Evolutionary conservation across 2,329 filamentous ascomycete genomes (phyloP).

Genomic region (Bipolaris bicolor): DNA sequence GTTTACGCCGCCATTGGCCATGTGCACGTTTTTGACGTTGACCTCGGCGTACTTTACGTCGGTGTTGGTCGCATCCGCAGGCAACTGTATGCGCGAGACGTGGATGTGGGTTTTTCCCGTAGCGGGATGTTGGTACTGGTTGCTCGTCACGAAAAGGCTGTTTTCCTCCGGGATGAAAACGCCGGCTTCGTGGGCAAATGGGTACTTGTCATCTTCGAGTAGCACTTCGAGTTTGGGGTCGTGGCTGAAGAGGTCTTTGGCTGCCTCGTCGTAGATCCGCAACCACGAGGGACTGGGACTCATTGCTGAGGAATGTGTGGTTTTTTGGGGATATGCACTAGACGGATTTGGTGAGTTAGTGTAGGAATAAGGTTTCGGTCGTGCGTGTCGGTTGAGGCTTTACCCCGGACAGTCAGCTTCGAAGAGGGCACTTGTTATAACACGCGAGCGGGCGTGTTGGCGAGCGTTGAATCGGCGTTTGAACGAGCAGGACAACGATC

Average conservation of each 20-base stretch:
- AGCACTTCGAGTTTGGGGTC: slow-evolving; percentile 20
- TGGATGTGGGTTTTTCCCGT: slow-evolving; percentile 26
- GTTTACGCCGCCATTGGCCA: slow-evolving; percentile 40
- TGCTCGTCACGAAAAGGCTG: slow-evolving; percentile 50
- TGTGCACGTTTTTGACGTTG: slow-evolving; percentile 10
- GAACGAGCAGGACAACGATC: not conserved
- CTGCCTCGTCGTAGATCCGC: slow-evolving; percentile 14
- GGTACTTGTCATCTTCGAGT: slow-evolving; percentile 67
- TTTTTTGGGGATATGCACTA: not conserved
- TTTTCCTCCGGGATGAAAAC: slow-evolving; percentile 44
- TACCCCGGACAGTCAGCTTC: not conserved
- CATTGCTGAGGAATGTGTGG: not conserved
- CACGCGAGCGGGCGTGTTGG: not conserved
- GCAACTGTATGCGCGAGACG: slow-evolving; percentile 22
- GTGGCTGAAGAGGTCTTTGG: slow-evolving; percentile 12
- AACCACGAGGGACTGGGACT: slow-evolving; percentile 8
- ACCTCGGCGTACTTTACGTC: slow-evolving; percentile 12
- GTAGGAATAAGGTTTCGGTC: not conserved
- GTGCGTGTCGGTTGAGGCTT: not conserved
- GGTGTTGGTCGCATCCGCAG: slow-evolving; percentile 5
- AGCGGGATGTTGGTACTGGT: slow-evolving; percentile 30
- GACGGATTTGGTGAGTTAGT: no score
- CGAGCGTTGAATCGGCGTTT: not conserved
- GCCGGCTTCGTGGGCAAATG: slow-evolving; percentile 59
- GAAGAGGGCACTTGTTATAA: not conserved